phyloP scores from a whole-genome alignment of 2,329 filamentous ascomycete species.

The Aspergillus sp. region DNA sequence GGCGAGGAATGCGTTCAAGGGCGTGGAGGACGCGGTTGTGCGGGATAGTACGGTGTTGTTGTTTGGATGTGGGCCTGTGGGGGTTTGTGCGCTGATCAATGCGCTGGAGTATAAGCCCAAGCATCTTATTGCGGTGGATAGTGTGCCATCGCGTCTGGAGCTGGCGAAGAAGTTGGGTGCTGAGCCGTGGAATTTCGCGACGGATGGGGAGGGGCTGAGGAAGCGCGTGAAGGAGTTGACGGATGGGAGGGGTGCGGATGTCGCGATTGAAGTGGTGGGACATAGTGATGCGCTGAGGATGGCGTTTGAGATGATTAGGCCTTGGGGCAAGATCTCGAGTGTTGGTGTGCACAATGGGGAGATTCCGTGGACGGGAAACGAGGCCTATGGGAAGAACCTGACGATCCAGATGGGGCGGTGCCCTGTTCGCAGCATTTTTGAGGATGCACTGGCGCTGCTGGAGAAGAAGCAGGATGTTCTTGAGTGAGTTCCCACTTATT shows the following conservation, averaged over 20 bases:
- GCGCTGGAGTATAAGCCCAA: slow-evolving; percentile 70
- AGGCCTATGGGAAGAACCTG: slow-evolving; percentile 67
- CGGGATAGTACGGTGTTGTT: slow-evolving; percentile 17
- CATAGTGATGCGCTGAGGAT: slow-evolving; percentile 65
- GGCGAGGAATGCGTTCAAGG: slow-evolving; percentile 17
- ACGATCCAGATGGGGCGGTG: slow-evolving; percentile 73
- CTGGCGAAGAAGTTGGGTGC: slow-evolving; percentile 72
- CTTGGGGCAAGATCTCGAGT: slow-evolving; percentile 70
- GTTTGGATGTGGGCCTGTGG: slow-evolving; percentile 20
- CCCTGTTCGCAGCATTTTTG: slow-evolving; percentile 63
- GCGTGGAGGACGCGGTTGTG: not conserved
- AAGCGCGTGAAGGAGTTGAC: slow-evolving; percentile 66
- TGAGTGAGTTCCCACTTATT: slow-evolving; percentile 50
- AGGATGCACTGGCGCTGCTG: slow-evolving; percentile 62
- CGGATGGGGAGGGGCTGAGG: slow-evolving; percentile 60
- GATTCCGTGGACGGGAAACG: slow-evolving; percentile 64
- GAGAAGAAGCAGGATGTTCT: slow-evolving; percentile 64
- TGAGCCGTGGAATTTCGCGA: slow-evolving; percentile 75
- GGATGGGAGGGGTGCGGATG: slow-evolving; percentile 76
- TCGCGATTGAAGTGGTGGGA: slow-evolving; percentile 76
- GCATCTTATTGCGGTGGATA: slow-evolving; percentile 75
- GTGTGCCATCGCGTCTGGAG: slow-evolving; percentile 69
- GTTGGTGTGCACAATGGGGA: slow-evolving; percentile 73
- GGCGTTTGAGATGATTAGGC: slow-evolving; percentile 69
- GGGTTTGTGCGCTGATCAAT: slow-evolving; percentile 48